These are phyloP conservation scores for Podila epicladia DNA, from an alignment of 192 early-diverging fungal genomes.

Conservation along the genomic window DNA sequence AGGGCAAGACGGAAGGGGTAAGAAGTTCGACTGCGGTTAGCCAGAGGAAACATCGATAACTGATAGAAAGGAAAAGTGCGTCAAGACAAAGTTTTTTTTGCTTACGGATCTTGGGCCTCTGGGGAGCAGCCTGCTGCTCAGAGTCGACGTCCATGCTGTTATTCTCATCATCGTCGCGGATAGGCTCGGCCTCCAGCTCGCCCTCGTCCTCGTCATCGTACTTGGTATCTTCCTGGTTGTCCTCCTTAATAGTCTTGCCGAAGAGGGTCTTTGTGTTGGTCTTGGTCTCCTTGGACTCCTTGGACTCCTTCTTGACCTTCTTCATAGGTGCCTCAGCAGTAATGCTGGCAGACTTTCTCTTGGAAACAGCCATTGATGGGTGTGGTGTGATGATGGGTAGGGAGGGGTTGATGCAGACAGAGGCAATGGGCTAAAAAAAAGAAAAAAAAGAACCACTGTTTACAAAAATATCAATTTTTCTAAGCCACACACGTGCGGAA, in stretches of 20 bases:
- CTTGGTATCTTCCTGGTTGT: conserved; percentile 12
- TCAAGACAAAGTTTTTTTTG: neutral
- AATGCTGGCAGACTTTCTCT: conserved; percentile 46
- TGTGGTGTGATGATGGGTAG: neutral
- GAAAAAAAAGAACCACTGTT: neutral
- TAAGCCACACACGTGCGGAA: neutral
- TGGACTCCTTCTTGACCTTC: conserved; percentile 29
- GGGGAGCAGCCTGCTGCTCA: conserved; percentile 24
- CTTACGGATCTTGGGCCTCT: conserved; percentile 44
- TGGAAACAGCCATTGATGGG: conserved; percentile 33
- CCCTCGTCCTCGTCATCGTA: conserved; percentile 32
- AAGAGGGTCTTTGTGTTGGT: conserved; percentile 44
- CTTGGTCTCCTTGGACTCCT: conserved; percentile 6
- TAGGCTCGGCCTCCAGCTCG: conserved; percentile 39
- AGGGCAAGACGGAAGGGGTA: neutral
- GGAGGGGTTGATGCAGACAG: conserved; percentile 1
- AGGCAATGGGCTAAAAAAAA: conserved; percentile 10
- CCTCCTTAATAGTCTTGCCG: conserved; percentile 37
- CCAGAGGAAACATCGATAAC: neutral
- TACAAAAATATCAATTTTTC: neutral
- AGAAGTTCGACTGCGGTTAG: neutral
- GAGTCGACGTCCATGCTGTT: conserved; percentile 46
- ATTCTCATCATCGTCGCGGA: conserved; percentile 47
- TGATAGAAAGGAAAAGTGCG: neutral
- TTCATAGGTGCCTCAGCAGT: conserved; percentile 43